These are phyloP conservation scores for Apiotrichum domesticum DNA, from an alignment of 1,284 basidiomycete genomes.

Conservation along the genomic window DNA sequence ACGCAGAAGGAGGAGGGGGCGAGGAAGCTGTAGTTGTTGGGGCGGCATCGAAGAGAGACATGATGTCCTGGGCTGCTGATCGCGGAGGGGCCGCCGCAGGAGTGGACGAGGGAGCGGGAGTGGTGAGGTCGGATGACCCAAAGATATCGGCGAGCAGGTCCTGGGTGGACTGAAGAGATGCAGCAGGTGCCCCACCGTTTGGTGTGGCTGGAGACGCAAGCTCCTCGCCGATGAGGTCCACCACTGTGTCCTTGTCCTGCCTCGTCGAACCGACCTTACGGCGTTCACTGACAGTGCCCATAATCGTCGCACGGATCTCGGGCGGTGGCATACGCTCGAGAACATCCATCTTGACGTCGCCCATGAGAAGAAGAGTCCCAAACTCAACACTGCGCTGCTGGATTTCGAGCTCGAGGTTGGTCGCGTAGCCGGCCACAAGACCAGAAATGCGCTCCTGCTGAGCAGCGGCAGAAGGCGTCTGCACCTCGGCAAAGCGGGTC, in stretches of 20 bases:
- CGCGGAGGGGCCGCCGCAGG: constrained; percentile 48
- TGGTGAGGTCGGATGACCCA: constrained; percentile 51
- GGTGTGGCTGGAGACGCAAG: constrained; percentile 47
- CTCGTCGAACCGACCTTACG: constrained; percentile 85
- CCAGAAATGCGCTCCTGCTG: constrained; percentile 74
- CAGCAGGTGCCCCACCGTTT: constrained; percentile 19
- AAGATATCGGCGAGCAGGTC: constrained; percentile 93
- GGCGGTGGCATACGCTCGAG: constrained; percentile 97
- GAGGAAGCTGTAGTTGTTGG: constrained; percentile 20
- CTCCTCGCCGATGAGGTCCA: constrained; percentile 74
- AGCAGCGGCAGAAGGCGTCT: constrained; percentile 53
- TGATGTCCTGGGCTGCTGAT: constrained; percentile 77
- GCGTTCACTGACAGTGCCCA: constrained; percentile 84
- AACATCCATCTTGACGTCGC: constrained; percentile 78
- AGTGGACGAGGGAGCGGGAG: constrained; percentile 45
- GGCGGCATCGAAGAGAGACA: constrained; percentile 71
- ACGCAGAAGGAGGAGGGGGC: constrained; percentile 35
- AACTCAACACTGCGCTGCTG: constrained; percentile 97
- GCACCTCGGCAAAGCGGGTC: constrained; percentile 55
- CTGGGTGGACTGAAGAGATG: constrained; percentile 64
- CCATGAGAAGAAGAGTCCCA: constrained; percentile 66
- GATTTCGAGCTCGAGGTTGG: constrained; percentile 84
- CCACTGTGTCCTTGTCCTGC: constrained; percentile 62
- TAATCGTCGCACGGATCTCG: constrained; percentile 87
- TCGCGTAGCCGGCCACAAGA: constrained; percentile 69